Percentiles rank a stretch among this genome's conserved stretches.
Evolutionary conservation across 1,284 basidiomycete species (phyloP).

Genomic region (Apiotrichum brassicae): DNA sequence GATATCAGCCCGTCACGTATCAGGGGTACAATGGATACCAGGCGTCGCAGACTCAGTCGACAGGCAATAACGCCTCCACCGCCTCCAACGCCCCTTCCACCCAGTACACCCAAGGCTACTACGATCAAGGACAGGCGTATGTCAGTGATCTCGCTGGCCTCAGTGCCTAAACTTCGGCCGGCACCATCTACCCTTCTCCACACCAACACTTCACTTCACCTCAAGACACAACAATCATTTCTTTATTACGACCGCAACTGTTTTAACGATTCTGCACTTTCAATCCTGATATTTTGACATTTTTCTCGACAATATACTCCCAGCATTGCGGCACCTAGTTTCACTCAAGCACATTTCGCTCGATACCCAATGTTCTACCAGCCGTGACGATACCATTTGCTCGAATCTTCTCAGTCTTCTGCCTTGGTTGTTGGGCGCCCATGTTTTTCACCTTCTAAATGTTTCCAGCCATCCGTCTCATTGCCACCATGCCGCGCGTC

Average conservation of each 20-base stretch:
- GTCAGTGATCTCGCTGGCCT: slow-evolving; percentile 12
- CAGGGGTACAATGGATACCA: slow-evolving; percentile 3
- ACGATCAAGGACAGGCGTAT: slow-evolving; percentile 9
- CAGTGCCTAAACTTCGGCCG: slow-evolving; percentile 2
- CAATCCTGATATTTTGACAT: background rate
- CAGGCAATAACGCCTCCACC: background rate
- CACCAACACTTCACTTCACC: background rate
- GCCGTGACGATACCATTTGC: no score
- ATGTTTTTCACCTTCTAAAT: no score
- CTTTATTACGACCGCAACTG: no score
- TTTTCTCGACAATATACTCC: no score
- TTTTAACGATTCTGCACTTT: slow-evolving; percentile 1
- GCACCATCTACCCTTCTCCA: no score
- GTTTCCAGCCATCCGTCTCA: no score
- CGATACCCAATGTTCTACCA: no score
- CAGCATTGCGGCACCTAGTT: no score
- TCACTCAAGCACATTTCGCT: no score
- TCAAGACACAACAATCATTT: background rate
- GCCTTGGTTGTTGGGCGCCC: no score
- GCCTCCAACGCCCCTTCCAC: background rate
- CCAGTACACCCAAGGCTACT: slow-evolving; percentile 7
- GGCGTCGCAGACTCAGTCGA: background rate
- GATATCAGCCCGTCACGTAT: background rate
- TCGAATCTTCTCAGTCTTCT: no score
- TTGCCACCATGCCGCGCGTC: no score